Base-by-base conservation (phyloP, 352 stramenopile species). In the Globisporangium yorkense region DNA sequence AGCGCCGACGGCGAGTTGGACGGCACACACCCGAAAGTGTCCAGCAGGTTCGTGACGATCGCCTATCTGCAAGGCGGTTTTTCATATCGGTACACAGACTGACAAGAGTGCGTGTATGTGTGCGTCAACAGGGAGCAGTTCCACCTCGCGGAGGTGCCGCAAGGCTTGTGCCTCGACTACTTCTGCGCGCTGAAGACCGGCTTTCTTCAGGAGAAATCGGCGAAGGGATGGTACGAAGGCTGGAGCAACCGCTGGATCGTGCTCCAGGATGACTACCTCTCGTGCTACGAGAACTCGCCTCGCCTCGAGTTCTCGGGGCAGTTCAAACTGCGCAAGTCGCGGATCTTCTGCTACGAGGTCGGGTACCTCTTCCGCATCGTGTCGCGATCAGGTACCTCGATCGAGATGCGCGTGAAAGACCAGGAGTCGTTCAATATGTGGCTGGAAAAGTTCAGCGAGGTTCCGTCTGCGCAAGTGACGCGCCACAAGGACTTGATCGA, bases 161-260 rank as follows among this genome's bases (percentile, higher is more conserved):
- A 68, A 12, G 84, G 82, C 18, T 73, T 80, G 27, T 80, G 70
- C 37, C 65, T 94, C 8, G 82, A 92, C 60, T 94, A 88, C 54
- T 94, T 94, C 51, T 85, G 84, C 13, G 80, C 84, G 1, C 70
- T 88, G 18, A 92, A 90, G 52, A 71, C 73, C 2, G 79, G 84
- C 0, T 88, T 89, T 35, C 48, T 90, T 9, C 75, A 90, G 37
- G 82, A 92, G 50, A 89, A 84, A n/a, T 72, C 74, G 0, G 69
- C 67, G 1, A 92, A 90, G 33, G 80, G 78, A 0, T 94, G 82
- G 80, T 92, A 92, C 35, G 84, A 94, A 70, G 83, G 79, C 45
- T 90, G 81, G 79, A 86, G 77, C 47, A 88, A 79, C 43, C 75
- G 82, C 4, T 94, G 84, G 84, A 66, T 94, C 37, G 82, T 94